Conservation (phyloP, 73 alveolate species). For the Diophrys appendiculata region DNA sequence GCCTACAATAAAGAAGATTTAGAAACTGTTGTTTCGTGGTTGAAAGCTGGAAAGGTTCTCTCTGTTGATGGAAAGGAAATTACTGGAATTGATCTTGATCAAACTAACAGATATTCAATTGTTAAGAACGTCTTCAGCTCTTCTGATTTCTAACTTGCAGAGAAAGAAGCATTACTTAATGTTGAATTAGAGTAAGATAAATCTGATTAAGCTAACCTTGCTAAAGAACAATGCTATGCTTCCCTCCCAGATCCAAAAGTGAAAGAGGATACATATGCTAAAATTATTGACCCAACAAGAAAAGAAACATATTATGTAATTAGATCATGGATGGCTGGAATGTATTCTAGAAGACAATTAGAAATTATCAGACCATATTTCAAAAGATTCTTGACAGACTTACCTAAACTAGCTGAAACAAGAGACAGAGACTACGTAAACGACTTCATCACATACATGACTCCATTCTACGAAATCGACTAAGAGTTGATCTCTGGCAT, state of each 20-base stretch:
- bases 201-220: conserved; percentile 20
- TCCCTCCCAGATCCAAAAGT: conserved; percentile 31
- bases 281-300: not conserved
- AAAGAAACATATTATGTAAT: conserved; percentile 9
- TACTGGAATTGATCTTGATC: conserved; percentile 3
- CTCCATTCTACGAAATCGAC: not conserved
- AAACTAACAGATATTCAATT: conserved; percentile 13
- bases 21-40: conserved; percentile 17
- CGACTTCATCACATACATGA: not conserved
- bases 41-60: not conserved
- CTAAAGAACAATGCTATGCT: conserved; percentile 22
- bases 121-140: conserved; percentile 13
- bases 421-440: conserved; percentile 7
- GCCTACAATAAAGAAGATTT: conserved; percentile 16
- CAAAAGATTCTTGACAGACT: not conserved
- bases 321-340: no score
- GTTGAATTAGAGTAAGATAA: conserved; percentile 28
- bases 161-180: conserved; percentile 21
- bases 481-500: no score
- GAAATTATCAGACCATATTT: not conserved
- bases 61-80: not conserved
- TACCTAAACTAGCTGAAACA: not conserved
- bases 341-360: no score
- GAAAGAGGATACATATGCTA: conserved; percentile 33
- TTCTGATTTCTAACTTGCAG: not conserved